Base-by-base conservation (phyloP, 1,284 basidiomycete genomes). In the Coniferiporia weirii region DNA sequence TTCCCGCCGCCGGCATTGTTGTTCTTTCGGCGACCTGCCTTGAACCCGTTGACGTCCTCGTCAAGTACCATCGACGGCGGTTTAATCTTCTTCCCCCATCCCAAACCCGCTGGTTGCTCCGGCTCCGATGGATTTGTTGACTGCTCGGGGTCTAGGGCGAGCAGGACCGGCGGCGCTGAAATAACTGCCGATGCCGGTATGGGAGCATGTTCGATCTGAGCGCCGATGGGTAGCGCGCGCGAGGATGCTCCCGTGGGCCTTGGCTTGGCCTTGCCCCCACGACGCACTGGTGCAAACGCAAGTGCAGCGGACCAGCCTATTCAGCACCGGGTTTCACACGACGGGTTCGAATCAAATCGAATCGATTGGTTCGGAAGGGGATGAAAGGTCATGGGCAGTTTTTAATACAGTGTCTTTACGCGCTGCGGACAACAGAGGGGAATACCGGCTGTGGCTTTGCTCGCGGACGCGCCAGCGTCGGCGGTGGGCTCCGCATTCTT, bases 61-160 rank as follows among this genome's bases (percentile, higher is more conserved):
- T 92, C 89, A 9, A 92, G 79, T 20, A 92, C 75, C 89, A 92
- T 92, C 0, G 88, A 89, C 12, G 89, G 90, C n/a, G 90, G 89
- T 66, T 91, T 91, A 69, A 92, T 83, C 69, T 91, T 91, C 74
- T 88, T 89, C 35, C 87, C 87, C 90, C 89, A 91, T 65, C 84
- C 84, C 65, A 83, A 68, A 5, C 66, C 64, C 63, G 20, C 59
- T 7, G 57, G 19, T 15, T 49, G 44, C 10, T 47, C 36, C 51
- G 12, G 65, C 45, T 51, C 64, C 59, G 19, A 76, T 2, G 67
- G 68, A 50, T 45, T 40, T 40, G 38, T 59, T 48, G 52, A 47
- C 36, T 60, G 36, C 50, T 62, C 64, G 3, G 57, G 64, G 38
- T 66, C 72, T 12, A 72, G 66, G 45, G 74, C 61, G 43, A 85